Conservation (phyloP, 2,329 filamentous ascomycete species). For the Alternaria longipes region DNA sequence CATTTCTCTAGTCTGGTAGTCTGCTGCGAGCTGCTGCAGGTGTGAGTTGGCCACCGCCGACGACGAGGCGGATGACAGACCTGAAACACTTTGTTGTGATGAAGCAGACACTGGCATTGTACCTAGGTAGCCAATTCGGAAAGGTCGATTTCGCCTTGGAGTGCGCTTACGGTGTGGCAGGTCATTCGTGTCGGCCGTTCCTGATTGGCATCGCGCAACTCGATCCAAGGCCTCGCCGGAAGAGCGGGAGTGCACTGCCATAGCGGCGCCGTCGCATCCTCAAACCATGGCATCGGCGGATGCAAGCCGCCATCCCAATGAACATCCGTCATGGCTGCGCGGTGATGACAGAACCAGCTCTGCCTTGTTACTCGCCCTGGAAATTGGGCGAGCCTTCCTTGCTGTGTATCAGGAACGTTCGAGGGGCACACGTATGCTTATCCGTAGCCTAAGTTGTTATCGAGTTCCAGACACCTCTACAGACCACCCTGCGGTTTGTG, state of each 20-base stretch:
- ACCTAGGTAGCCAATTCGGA: constrained; percentile 16
- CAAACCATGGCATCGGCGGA: constrained; percentile 39
- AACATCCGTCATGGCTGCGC: constrained; percentile 43
- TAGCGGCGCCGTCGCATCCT: constrained; percentile 41
- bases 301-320: constrained; percentile 34
- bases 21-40: constrained; percentile 34
- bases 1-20: constrained; percentile 37
- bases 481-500: constrained; percentile 22
- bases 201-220: constrained; percentile 41
- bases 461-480: constrained; percentile 5
- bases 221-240: constrained; percentile 38
- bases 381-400: constrained; percentile 24
- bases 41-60: constrained; percentile 41
- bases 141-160: constrained; percentile 19
- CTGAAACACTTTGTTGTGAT: constrained; percentile 24
- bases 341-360: constrained; percentile 31
- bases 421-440: constrained; percentile 9
- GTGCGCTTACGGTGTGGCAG: constrained; percentile 33
- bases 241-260: constrained; percentile 44
- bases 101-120: constrained; percentile 25
- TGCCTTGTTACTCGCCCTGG: constrained; percentile 27
- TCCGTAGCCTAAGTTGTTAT: constrained; percentile 5
- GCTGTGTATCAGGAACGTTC: constrained; percentile 23
- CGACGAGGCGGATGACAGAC: constrained; percentile 22
- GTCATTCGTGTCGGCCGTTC: constrained; percentile 26